Evolutionary conservation across 768 basidiomycete species (phyloP).

Genomic region (Suillus subaureus): DNA sequence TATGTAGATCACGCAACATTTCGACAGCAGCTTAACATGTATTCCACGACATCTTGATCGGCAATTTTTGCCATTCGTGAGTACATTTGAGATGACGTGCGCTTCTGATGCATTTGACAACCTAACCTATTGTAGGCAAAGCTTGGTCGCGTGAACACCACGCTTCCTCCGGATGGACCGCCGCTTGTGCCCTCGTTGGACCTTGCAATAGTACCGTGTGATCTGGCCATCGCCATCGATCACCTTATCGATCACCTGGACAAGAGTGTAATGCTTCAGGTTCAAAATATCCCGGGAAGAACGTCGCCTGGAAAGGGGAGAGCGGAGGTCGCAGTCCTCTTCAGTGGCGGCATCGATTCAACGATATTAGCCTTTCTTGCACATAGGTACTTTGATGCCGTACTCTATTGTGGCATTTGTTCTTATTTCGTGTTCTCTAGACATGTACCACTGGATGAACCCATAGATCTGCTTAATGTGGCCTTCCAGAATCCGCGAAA

Average conservation of each 20-base stretch:
- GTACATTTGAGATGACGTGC: slow-evolving; percentile 7
- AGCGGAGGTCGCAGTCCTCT: slow-evolving; percentile 80
- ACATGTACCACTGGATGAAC: slow-evolving; percentile 72
- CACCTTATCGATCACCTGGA: slow-evolving; percentile 58
- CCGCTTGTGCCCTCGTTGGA: slow-evolving; percentile 38
- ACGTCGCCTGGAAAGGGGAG: slow-evolving; percentile 37
- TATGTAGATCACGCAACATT: slow-evolving; percentile 24
- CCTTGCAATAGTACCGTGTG: slow-evolving; percentile 39
- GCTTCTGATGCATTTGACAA: not conserved
- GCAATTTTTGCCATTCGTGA: slow-evolving; percentile 25
- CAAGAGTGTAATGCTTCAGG: slow-evolving; percentile 66
- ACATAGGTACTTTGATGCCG: slow-evolving; percentile 52
- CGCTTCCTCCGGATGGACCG: slow-evolving; percentile 46
- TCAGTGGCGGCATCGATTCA: slow-evolving; percentile 96
- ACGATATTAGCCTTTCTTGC: slow-evolving; percentile 82
- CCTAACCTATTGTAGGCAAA: slow-evolving; percentile 39
- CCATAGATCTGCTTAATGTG: slow-evolving; percentile 91
- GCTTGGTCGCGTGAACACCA: slow-evolving; percentile 47
- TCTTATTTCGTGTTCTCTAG: slow-evolving; percentile 39
- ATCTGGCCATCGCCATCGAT: slow-evolving; percentile 47
- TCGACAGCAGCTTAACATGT: slow-evolving; percentile 20
- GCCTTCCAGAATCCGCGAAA: slow-evolving; percentile 96
- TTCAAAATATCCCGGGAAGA: slow-evolving; percentile 65
- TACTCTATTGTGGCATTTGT: not conserved
- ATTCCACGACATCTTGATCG: slow-evolving; percentile 23